Conservation (phyloP, 306 rosid species). For the Cucumis melo region DNA sequence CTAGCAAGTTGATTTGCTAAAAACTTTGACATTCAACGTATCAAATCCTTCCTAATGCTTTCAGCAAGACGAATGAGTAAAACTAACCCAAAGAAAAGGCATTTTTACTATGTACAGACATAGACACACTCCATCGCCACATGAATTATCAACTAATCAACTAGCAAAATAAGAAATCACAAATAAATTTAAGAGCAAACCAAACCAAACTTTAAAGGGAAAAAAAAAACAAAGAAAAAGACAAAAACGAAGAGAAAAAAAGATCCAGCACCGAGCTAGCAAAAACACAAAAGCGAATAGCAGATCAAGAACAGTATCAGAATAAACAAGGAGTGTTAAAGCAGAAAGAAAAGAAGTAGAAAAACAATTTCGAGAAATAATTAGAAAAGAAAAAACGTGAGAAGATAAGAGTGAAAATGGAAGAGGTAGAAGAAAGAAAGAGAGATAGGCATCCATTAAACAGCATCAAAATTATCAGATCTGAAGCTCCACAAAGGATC, state of each 20-base stretch:
- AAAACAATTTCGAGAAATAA: neutral
- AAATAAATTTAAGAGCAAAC: neutral
- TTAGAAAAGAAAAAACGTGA: neutral
- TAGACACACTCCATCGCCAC: neutral
- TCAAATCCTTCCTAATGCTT: neutral
- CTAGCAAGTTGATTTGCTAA: neutral
- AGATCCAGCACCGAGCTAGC: neutral
- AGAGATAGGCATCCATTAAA: neutral
- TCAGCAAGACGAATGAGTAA: neutral
- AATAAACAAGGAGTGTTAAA: neutral
- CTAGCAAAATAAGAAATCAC: neutral
- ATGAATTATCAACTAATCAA: neutral
- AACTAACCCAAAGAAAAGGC: neutral
- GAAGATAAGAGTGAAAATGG: neutral
- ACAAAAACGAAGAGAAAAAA: neutral
- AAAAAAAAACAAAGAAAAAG: neutral
- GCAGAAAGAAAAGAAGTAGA: neutral
- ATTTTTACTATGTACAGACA: neutral
- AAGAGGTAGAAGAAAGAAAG: neutral
- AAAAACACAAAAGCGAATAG: neutral
- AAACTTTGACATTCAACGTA: neutral
- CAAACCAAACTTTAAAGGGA: neutral
- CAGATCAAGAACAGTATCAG: neutral
- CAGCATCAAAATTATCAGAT: neutral
- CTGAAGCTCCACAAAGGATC: constrained; percentile 7